A percentile compares a stretch with the other conserved stretches of the same genome.
phyloP scores from a whole-genome alignment of 768 basidiomycete species.

The Chalciporus piperatus region DNA sequence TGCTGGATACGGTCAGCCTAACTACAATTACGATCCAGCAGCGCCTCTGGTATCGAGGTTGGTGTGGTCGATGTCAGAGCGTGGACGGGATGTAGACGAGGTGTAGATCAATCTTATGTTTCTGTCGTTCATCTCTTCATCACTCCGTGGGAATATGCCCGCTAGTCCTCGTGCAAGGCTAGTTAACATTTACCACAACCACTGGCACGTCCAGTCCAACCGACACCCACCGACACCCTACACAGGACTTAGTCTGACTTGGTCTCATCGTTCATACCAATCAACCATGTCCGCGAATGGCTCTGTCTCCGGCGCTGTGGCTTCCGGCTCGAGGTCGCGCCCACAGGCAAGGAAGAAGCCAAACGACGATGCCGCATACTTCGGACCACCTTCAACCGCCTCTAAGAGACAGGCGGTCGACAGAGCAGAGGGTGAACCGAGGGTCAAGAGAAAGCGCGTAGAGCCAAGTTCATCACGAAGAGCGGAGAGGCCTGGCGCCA shows the following conservation, averaged over 20 bases:
- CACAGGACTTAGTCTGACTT: no score
- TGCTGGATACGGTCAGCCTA: slow-evolving; percentile 1
- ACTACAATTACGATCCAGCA: not conserved
- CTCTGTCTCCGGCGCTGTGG: slow-evolving; percentile 10
- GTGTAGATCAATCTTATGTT: no score
- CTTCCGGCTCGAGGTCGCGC: slow-evolving; percentile 56
- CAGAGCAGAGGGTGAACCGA: slow-evolving; percentile 68
- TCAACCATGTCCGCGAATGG: slow-evolving; percentile 26
- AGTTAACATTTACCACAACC: not conserved
- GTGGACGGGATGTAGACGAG: not conserved
- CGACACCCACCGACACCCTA: not conserved
- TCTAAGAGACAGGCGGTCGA: slow-evolving; percentile 67
- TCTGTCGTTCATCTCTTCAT: no score
- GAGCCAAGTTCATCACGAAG: slow-evolving; percentile 38
- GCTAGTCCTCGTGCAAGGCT: no score
- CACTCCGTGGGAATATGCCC: slow-evolving; percentile 24
- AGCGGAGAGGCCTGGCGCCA: slow-evolving; percentile 40
- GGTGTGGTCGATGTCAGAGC: not conserved
- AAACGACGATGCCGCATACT: slow-evolving; percentile 70
- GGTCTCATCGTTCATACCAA: not conserved
- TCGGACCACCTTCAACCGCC: slow-evolving; percentile 53
- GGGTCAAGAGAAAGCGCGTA: slow-evolving; percentile 69
- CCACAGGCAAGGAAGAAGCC: slow-evolving; percentile 61
- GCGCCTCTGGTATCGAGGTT: not conserved
- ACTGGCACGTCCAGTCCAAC: no score